These are phyloP conservation scores for Mucor sp. DNA, from an alignment of 371 early-diverging fungal genomes.

Conservation along the genomic window DNA sequence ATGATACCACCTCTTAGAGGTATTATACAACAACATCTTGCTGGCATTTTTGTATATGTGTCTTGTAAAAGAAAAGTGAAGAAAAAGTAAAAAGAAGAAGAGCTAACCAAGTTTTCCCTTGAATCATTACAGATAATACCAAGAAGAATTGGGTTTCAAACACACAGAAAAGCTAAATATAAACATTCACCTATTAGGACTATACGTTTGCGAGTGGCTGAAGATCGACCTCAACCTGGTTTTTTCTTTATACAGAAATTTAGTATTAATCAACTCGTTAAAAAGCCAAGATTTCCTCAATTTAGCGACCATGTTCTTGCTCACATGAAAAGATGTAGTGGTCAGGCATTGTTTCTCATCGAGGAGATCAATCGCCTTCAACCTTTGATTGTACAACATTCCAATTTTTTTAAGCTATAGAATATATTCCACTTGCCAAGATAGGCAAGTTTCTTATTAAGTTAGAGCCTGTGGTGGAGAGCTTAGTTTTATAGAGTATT, in stretches of 20 bases:
- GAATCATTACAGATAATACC: not conserved
- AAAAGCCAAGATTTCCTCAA: too few relatives aligned
- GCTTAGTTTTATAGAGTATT: not conserved
- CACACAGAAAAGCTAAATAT: conserved; percentile 1
- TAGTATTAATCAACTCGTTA: too few relatives aligned
- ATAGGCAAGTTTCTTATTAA: not conserved
- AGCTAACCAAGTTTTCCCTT: not conserved
- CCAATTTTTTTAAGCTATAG: not conserved
- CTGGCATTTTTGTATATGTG: conserved; percentile 15
- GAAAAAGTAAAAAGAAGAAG: not conserved
- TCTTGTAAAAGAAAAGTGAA: not conserved
- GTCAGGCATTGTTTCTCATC: too few relatives aligned
- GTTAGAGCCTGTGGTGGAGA: not conserved
- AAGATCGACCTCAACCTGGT: not conserved
- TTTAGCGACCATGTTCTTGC: not conserved
- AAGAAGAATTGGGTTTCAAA: conserved; percentile 2
- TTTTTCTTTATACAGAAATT: too few relatives aligned
- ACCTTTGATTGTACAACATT: not conserved
- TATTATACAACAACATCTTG: conserved; percentile 48
- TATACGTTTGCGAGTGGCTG: not conserved
- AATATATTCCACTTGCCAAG: not conserved
- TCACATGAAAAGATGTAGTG: too few relatives aligned
- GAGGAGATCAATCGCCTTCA: not conserved
- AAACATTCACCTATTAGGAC: not conserved
- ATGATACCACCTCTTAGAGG: conserved; percentile 44